Conservation (phyloP, 345 rosid species). For the Brassica rapa region DNA sequence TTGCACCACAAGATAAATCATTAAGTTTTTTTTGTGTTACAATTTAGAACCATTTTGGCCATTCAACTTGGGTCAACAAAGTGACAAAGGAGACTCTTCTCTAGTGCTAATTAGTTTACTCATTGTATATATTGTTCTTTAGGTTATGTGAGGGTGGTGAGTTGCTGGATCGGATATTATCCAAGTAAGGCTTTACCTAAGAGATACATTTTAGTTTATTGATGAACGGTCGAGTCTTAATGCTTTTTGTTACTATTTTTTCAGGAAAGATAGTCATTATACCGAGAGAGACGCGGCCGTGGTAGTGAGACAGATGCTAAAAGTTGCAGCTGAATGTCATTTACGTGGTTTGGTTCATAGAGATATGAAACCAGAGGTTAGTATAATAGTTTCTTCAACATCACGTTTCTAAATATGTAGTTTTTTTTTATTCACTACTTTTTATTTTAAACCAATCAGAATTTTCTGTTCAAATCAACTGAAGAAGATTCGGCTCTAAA, state of each 20-base stretch:
- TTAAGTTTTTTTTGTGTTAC: neutral
- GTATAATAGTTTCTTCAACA: neutral
- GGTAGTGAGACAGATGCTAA: conserved; percentile 82
- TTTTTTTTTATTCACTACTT: neutral
- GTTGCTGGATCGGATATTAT: conserved; percentile 83
- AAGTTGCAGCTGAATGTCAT: conserved; percentile 96
- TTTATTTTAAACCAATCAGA: conserved; percentile 44
- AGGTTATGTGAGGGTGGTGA: conserved; percentile 99
- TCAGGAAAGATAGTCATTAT: conserved; percentile 88
- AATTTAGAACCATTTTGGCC: neutral
- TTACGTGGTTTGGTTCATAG: conserved; percentile 91
- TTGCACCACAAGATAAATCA: conserved; percentile 9
- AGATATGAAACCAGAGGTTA: conserved; percentile 99
- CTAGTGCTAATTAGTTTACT: conserved; percentile 8
- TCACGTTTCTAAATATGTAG: neutral
- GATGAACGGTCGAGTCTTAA: neutral
- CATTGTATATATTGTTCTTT: neutral
- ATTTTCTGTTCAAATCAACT: conserved; percentile 86
- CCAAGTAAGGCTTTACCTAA: conserved; percentile 58
- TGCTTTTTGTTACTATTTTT: neutral
- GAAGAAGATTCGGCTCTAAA: conserved; percentile 75
- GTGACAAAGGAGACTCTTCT: neutral
- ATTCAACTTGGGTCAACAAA: neutral
- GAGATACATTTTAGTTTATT: neutral
- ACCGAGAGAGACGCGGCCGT: conserved; percentile 86